Evolutionary conservation across 768 basidiomycete genomes (phyloP).

Genomic region (Termitomyces sp.): DNA sequence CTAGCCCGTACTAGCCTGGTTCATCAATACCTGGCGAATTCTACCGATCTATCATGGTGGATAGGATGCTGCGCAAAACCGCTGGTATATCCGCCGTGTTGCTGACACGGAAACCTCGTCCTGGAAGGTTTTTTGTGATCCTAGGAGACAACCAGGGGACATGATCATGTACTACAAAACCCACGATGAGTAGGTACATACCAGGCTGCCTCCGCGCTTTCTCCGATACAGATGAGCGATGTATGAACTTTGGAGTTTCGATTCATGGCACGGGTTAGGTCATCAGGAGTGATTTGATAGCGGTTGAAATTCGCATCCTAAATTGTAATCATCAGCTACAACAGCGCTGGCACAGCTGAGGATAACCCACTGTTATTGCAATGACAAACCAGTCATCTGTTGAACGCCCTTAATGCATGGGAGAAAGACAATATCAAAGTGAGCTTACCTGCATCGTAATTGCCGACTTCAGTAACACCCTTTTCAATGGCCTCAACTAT

Average conservation of each 20-base stretch:
- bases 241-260: slow-evolving; percentile 61
- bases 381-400: slow-evolving; percentile 71
- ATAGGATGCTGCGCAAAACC: slow-evolving; percentile 57
- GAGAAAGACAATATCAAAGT: not conserved
- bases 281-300: slow-evolving; percentile 56
- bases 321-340: not conserved
- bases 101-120: slow-evolving; percentile 51
- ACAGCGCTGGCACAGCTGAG: not conserved
- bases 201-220: slow-evolving; percentile 63
- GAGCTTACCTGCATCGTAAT: slow-evolving; percentile 53
- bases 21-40: not conserved
- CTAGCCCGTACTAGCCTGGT: too few relatives aligned
- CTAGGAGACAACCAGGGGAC: slow-evolving; percentile 23
- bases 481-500: slow-evolving; percentile 62
- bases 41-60: slow-evolving; percentile 46
- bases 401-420: not conserved
- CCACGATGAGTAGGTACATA: slow-evolving; percentile 19
- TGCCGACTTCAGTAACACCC: slow-evolving; percentile 54
- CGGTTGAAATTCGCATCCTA: slow-evolving; percentile 64
- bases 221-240: slow-evolving; percentile 64
- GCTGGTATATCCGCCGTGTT: slow-evolving; percentile 63
- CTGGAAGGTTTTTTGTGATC: slow-evolving; percentile 59
- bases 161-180: not conserved
- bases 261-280: slow-evolving; percentile 53
- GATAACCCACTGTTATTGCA: slow-evolving; percentile 44